These are phyloP conservation scores for Morella rubra DNA, from an alignment of 306 rosid genomes.

Conservation along the genomic window DNA sequence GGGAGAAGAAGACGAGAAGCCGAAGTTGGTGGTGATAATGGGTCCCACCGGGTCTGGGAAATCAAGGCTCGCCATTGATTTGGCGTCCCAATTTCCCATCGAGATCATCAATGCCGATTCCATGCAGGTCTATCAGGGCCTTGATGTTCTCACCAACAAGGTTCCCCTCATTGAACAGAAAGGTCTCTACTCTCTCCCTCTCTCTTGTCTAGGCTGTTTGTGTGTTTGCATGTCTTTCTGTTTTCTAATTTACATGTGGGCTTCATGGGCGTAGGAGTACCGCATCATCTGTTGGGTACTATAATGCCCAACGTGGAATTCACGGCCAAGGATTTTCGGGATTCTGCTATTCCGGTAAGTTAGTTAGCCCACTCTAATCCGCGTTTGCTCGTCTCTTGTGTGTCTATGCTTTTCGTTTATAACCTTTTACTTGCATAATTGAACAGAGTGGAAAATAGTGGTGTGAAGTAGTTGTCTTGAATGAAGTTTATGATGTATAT, in stretches of 20 bases:
- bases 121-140: slow-evolving; percentile 87
- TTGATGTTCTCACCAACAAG: slow-evolving; percentile 88
- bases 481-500: background rate
- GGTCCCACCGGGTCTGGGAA: slow-evolving; percentile 93
- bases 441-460: background rate
- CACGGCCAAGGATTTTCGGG: slow-evolving; percentile 80
- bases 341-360: slow-evolving; percentile 73
- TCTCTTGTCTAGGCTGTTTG: background rate
- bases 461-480: background rate
- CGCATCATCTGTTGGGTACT: slow-evolving; percentile 85
- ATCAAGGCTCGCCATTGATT: slow-evolving; percentile 77
- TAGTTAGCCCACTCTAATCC: background rate
- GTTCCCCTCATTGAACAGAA: slow-evolving; percentile 58
- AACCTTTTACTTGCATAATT: background rate
- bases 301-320: slow-evolving; percentile 64
- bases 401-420: background rate
- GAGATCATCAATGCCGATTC: slow-evolving; percentile 93
- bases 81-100: slow-evolving; percentile 65
- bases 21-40: slow-evolving; percentile 63
- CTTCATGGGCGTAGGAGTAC: slow-evolving; percentile 50
- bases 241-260: background rate
- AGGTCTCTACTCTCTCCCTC: slow-evolving; percentile 34
- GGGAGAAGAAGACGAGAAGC: slow-evolving; percentile 25
- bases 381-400: background rate
- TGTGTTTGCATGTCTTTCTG: slow-evolving; percentile 14